Base-by-base conservation (phyloP, 2,329 filamentous ascomycete genomes). In the Ophiostoma angusticollis region DNA sequence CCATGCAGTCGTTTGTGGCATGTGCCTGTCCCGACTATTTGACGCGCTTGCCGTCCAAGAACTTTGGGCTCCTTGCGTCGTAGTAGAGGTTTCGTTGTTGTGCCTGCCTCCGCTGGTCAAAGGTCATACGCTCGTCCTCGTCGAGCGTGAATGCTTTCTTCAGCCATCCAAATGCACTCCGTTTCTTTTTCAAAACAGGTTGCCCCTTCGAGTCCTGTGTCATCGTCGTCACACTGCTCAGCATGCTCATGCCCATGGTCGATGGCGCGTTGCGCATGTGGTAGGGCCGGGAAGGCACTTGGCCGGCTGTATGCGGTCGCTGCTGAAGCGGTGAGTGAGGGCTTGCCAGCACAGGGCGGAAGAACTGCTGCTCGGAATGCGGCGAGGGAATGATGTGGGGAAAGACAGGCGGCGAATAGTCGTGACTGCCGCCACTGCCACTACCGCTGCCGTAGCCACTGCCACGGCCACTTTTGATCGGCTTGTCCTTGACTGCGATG, bases 81-180 rank as follows among this genome's bases (percentile, higher is more conserved):
- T 70, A 69, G 45, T 74, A 75, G 2, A 58, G 57, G 41, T 68
- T 65, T 1, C 53, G 56, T 11, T 51, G 42, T 41, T 66, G 59
- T 49, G 64, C 62, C 7, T 62, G 60, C 50, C 62, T 69, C 41
- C 68, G 65, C 32, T 68, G 66, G 51, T 78, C 73, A 46, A 75
- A 80, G 9, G 67, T 66, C 8, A 65, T 63, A 37, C 66, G 67
- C 54, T 80, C 75, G 34, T 78, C 72, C 17, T 80, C 75, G 44
- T 77, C 74, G 19, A 80, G 57, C 24, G 69, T 71, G 37, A 80
- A 80, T 1, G 74, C 74, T 58, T 80, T 79, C 56, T 78, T 79
- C 40, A 80, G 55, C 75, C 75, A 80, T 2, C 74, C 75, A 50
- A 80, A 78, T 1, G 74, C 72, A 49, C 75, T 78, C 46, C 72